Conservation (phyloP, 208 protist species). For the Tritrichomonas musculus region DNA sequence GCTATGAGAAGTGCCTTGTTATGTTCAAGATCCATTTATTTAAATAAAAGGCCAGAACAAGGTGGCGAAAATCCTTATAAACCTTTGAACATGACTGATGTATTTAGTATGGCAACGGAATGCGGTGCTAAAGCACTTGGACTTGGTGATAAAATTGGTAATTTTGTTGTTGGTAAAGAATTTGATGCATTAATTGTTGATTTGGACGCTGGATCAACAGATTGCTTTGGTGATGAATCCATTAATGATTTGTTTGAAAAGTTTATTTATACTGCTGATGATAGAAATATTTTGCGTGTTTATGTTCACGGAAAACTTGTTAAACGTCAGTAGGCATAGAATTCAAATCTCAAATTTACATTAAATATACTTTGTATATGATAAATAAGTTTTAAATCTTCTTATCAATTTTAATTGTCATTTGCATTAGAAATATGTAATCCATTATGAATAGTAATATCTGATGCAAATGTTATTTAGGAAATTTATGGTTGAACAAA, state of each 20-base stretch:
- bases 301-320: conserved; percentile 32
- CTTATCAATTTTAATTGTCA: too few species aligned
- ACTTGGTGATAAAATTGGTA: conserved; percentile 65
- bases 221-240: conserved; percentile 27
- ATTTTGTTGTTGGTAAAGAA: conserved; percentile 65
- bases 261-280: conserved; percentile 29
- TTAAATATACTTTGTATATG: too few species aligned
- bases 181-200: conserved; percentile 63
- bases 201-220: background rate
- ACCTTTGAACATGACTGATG: conserved; percentile 17
- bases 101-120: conserved; percentile 70
- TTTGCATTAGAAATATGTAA: too few species aligned
- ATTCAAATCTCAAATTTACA: too few species aligned
- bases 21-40: conserved; percentile 46
- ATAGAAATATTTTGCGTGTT: conserved; percentile 34
- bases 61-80: background rate
- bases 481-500: too few species aligned
- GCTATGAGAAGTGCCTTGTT: conserved; percentile 65
- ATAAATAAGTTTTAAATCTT: too few species aligned
- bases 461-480: too few species aligned
- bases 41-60: background rate
- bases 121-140: conserved; percentile 68
- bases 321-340: background rate
- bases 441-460: too few species aligned
- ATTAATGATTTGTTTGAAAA: conserved; percentile 20